Evolutionary conservation across 1,284 basidiomycete species (phyloP).

Genomic region (Mycocalia duriaeana): DNA sequence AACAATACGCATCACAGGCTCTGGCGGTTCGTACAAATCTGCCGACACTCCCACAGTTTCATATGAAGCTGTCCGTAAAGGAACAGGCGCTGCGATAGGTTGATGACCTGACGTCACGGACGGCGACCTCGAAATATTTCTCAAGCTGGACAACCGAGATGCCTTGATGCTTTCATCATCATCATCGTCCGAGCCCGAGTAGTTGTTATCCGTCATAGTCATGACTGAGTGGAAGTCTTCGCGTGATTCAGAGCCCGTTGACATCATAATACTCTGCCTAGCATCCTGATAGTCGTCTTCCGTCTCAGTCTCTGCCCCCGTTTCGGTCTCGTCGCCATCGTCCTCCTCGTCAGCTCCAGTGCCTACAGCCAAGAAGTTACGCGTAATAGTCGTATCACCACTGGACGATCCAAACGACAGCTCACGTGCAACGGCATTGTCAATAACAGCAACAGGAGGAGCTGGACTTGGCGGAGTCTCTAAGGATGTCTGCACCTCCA

Average conservation of each 20-base stretch:
- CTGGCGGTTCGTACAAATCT: constrained; percentile 29
- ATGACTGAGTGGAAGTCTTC: constrained; percentile 75
- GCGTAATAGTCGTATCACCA: constrained; percentile 45
- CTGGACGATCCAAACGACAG: constrained; percentile 27
- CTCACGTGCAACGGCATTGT: constrained; percentile 17
- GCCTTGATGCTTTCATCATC: constrained; percentile 68
- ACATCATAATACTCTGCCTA: constrained; percentile 62
- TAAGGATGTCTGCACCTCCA: constrained; percentile 38
- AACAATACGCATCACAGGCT: constrained; percentile 22
- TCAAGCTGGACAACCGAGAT: constrained; percentile 34
- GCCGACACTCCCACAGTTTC: constrained; percentile 33
- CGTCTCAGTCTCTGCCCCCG: constrained; percentile 58
- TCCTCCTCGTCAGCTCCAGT: constrained; percentile 29
- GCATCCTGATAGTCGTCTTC: constrained; percentile 86
- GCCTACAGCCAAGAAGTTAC: constrained; percentile 29
- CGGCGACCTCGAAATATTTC: constrained; percentile 21
- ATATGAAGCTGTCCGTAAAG: constrained; percentile 23
- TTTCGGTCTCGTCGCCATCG: constrained; percentile 54
- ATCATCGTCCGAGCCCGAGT: constrained; percentile 46
- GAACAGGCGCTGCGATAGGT: constrained; percentile 25
- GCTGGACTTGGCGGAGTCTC: constrained; percentile 27
- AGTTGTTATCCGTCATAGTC: constrained; percentile 68
- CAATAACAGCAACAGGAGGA: constrained; percentile 4
- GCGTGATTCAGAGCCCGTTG: constrained; percentile 50
- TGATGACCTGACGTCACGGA: constrained; percentile 15